These are phyloP conservation scores for Pisolithus sp. DNA, from an alignment of 768 basidiomycete genomes.

Conservation along the genomic window DNA sequence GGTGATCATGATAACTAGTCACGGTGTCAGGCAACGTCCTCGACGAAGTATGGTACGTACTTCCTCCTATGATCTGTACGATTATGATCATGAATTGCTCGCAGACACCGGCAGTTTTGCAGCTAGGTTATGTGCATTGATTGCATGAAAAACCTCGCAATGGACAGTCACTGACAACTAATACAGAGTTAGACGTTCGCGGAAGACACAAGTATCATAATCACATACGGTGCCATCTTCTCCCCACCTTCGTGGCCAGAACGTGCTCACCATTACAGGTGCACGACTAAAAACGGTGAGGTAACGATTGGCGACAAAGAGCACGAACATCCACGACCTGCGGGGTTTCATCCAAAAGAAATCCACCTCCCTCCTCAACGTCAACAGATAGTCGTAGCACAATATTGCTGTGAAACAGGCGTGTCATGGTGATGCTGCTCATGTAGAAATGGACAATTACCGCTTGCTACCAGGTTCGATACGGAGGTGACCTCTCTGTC, in stretches of 20 bases:
- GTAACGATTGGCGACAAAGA: constrained; percentile 42
- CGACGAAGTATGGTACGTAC: background rate
- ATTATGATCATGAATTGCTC: constrained; percentile 3
- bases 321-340: constrained; percentile 26
- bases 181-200: background rate
- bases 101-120: background rate
- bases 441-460: background rate
- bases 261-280: constrained; percentile 30
- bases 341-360: constrained; percentile 35
- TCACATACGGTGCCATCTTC: background rate
- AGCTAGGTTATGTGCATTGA: constrained; percentile 2
- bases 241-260: constrained; percentile 14
- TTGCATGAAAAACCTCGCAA: background rate
- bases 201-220: background rate
- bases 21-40: background rate
- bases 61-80: constrained; percentile 7
- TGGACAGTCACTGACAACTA: constrained; percentile 8
- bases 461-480: background rate
- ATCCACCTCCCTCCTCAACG: constrained; percentile 36
- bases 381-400: constrained; percentile 44
- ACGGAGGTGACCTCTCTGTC: background rate
- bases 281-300: constrained; percentile 32
- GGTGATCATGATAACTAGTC: constrained; percentile 13
- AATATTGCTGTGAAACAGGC: constrained; percentile 20
- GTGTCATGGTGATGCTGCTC: background rate